These are phyloP conservation scores for Talaromyces nanjingensis DNA, from an alignment of 495 filamentous ascomycete species.

Conservation along the genomic window DNA sequence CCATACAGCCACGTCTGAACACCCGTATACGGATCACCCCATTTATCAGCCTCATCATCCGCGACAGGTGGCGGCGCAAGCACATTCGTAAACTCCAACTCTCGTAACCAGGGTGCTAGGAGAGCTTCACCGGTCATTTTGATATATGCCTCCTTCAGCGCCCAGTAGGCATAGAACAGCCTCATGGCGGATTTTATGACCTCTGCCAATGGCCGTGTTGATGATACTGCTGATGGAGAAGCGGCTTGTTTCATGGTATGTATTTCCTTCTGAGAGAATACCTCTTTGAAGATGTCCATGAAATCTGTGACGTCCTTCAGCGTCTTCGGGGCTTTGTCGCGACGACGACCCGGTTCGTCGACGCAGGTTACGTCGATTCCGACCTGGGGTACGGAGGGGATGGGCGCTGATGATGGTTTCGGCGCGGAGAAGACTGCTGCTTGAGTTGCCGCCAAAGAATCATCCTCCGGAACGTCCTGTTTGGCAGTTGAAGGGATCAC, in stretches of 20 bases:
- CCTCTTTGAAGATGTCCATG: conserved; percentile 71
- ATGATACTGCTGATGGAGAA: conserved; percentile 14
- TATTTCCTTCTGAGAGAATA: conserved; percentile 58
- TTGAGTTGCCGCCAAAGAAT: not conserved
- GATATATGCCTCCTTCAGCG: conserved; percentile 83
- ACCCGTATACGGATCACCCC: conserved; percentile 45
- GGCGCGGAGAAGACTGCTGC: conserved; percentile 17
- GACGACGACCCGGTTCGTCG: conserved; percentile 54
- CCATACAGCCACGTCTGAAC: conserved; percentile 47
- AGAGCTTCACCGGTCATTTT: conserved; percentile 91
- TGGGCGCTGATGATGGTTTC: conserved; percentile 10
- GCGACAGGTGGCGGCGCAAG: conserved; percentile 41
- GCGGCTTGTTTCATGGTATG: conserved; percentile 45
- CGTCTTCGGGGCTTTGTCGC: conserved; percentile 31
- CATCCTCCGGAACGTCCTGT: not conserved
- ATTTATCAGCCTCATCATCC: conserved; percentile 20
- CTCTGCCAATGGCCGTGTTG: conserved; percentile 20
- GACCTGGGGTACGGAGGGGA: conserved; percentile 22
- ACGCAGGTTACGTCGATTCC: conserved; percentile 73
- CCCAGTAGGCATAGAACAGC: conserved; percentile 84
- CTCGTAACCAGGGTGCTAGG: conserved; percentile 67
- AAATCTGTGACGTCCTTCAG: conserved; percentile 56
- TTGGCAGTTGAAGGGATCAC: conserved; percentile 8
- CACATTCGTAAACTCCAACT: conserved; percentile 62
- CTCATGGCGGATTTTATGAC: conserved; percentile 55